phyloP scores from a whole-genome alignment of 768 basidiomycete species.

The Asterophora parasitica region DNA sequence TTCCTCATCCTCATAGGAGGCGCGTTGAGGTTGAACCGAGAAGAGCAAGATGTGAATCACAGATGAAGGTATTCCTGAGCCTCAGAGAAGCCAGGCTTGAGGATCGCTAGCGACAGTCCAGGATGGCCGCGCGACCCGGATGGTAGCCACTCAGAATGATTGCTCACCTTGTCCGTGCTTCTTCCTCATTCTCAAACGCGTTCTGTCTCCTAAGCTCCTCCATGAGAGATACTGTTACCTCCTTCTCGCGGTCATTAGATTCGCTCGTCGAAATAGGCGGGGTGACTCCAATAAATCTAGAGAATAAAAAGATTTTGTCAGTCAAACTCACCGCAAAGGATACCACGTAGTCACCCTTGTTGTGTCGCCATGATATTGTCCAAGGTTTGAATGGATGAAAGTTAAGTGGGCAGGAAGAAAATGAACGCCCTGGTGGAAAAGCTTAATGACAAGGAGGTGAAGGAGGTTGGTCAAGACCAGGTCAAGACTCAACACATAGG shows the following conservation, averaged over 20 bases:
- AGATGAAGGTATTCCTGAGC: not conserved
- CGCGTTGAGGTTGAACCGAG: slow-evolving; percentile 1
- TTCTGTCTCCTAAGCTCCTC: slow-evolving; percentile 83
- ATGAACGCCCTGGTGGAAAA: not conserved
- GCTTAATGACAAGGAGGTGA: no score
- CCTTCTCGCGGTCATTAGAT: slow-evolving; percentile 75
- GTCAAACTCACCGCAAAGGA: not conserved
- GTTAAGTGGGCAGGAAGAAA: not conserved
- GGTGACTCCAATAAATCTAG: slow-evolving; percentile 76
- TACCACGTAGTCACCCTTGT: slow-evolving; percentile 26
- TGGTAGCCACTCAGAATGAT: slow-evolving; percentile 7
- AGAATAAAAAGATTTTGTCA: slow-evolving; percentile 10
- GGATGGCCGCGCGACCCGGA: slow-evolving; percentile 8
- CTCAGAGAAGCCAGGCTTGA: slow-evolving; percentile 4
- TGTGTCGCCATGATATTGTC: slow-evolving; percentile 12
- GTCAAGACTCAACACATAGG: not conserved
- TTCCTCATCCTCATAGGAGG: slow-evolving; percentile 7
- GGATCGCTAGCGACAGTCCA: slow-evolving; percentile 7
- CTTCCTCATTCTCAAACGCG: slow-evolving; percentile 86
- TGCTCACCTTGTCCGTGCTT: slow-evolving; percentile 81
- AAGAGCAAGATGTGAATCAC: slow-evolving; percentile 1
- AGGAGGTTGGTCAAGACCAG: no score
- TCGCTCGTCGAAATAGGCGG: slow-evolving; percentile 77
- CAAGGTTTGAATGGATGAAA: not conserved
- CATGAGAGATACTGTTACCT: slow-evolving; percentile 82